Evolutionary conservation across 306 rosid species (phyloP).

Genomic region (Cucumis sativus): Cucumber_9930_V3 NC_026659.2:4099501-4100000

Average conservation of each 20-base stretch:
- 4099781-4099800: background rate
- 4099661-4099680: background rate
- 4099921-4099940: background rate
- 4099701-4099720: background rate
- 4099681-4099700: background rate
- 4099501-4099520: too few species aligned
- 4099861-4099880: background rate
- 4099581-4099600: too few species aligned
- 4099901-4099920: background rate
- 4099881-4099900: slow-evolving; percentile 4
- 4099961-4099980: background rate
- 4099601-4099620: too few species aligned
- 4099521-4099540: too few species aligned
- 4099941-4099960: slow-evolving; percentile 4
- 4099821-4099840: background rate
- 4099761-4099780: background rate
- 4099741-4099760: background rate
- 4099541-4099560: too few species aligned
- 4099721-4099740: background rate
- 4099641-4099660: background rate
- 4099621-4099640: too few species aligned
- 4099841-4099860: background rate
- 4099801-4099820: background rate
- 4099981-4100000: background rate
- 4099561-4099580: too few species aligned